phyloP scores from a whole-genome alignment of 2,329 filamentous ascomycete species.

The Reticulascus tulasneorum region DNA sequence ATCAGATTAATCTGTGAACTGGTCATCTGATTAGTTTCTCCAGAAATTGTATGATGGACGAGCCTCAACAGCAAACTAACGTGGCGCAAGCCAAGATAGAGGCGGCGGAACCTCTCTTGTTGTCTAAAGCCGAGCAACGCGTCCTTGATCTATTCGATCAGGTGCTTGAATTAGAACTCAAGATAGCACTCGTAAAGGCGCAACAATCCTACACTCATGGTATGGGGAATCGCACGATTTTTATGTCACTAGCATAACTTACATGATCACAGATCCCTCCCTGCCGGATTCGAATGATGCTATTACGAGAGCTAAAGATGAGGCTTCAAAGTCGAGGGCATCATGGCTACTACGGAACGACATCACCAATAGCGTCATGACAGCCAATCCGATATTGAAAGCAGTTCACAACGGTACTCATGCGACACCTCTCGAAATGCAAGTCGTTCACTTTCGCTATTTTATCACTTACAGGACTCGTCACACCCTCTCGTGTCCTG shows the following conservation, averaged over 20 bases:
- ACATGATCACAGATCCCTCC: slow-evolving; percentile 1
- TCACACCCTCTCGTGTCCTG: background rate
- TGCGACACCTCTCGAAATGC: slow-evolving; percentile 66
- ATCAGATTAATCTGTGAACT: no score
- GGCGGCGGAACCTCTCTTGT: slow-evolving; percentile 37
- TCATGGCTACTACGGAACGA: slow-evolving; percentile 66
- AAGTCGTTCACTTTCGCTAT: slow-evolving; percentile 17
- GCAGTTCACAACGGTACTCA: slow-evolving; percentile 68
- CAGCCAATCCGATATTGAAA: slow-evolving; percentile 71
- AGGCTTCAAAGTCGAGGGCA: slow-evolving; percentile 67
- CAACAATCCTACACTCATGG: slow-evolving; percentile 34
- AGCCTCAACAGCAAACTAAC: slow-evolving; percentile 13
- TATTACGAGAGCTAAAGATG: slow-evolving; percentile 56
- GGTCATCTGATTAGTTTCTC: slow-evolving; percentile 12
- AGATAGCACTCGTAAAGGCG: slow-evolving; percentile 62
- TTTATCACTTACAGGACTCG: background rate
- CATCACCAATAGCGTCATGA: slow-evolving; percentile 64
- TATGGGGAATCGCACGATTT: slow-evolving; percentile 16
- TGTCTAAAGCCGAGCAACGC: slow-evolving; percentile 63
- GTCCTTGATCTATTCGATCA: slow-evolving; percentile 68
- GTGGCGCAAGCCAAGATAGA: slow-evolving; percentile 27
- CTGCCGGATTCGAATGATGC: slow-evolving; percentile 2
- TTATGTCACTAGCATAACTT: background rate
- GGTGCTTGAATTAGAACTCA: slow-evolving; percentile 66
- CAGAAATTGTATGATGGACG: slow-evolving; percentile 20